A percentile compares a stretch with the other conserved stretches of the same genome.
Evolutionary conservation across 345 rosid species (phyloP).

Genomic region (Hypericum androsaemum): DNA sequence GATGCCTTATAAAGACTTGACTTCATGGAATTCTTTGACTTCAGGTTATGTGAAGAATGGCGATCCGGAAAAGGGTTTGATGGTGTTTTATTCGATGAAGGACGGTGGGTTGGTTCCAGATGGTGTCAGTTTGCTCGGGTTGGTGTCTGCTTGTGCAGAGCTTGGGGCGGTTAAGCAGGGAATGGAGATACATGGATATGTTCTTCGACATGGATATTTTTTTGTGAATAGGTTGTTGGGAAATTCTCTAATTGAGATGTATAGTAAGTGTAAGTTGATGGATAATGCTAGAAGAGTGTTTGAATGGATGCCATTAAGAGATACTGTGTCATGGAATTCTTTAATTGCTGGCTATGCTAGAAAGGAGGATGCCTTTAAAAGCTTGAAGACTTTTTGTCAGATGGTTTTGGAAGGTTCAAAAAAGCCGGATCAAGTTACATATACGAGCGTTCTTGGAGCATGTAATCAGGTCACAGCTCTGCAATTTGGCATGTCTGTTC

Average conservation of each 20-base stretch:
- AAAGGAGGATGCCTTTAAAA: slow-evolving; percentile 15
- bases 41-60: slow-evolving; percentile 19
- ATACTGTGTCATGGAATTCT: slow-evolving; percentile 22
- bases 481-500: slow-evolving; percentile 24
- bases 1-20: slow-evolving; percentile 20
- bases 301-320: slow-evolving; percentile 10
- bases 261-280: slow-evolving; percentile 14
- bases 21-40: slow-evolving; percentile 22
- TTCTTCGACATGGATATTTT: slow-evolving; percentile 9
- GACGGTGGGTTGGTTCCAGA: too few species aligned
- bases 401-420: slow-evolving; percentile 18
- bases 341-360: slow-evolving; percentile 18
- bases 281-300: slow-evolving; percentile 16
- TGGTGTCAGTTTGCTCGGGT: too few species aligned
- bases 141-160: slow-evolving; percentile 13
- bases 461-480: slow-evolving; percentile 22
- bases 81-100: too few species aligned
- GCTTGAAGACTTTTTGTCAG: slow-evolving; percentile 19
- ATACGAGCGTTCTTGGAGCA: slow-evolving; percentile 18
- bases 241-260: slow-evolving; percentile 22
- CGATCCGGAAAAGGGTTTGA: not conserved
- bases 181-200: slow-evolving; percentile 15
- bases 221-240: slow-evolving; percentile 5
- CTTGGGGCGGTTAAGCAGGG: slow-evolving; percentile 10
- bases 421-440: slow-evolving; percentile 16